phyloP scores from a whole-genome alignment of 2,329 filamentous ascomycete genomes.

The Claviceps fusiformis region DNA sequence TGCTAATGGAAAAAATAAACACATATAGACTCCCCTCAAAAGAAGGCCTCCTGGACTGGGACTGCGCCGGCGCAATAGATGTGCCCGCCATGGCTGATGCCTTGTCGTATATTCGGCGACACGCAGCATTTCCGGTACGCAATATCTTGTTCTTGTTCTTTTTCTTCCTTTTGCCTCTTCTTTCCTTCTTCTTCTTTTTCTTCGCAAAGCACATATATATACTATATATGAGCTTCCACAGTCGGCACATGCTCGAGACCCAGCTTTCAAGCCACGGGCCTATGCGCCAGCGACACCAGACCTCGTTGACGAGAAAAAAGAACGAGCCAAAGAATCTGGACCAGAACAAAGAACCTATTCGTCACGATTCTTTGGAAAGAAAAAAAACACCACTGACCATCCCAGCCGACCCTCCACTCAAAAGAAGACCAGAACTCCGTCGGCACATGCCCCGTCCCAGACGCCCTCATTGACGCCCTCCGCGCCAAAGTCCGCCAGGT shows the following conservation, averaged over 20 bases:
- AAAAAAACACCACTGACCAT: neutral
- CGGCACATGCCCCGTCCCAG: slow-evolving; percentile 38
- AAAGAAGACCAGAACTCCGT: slow-evolving; percentile 49
- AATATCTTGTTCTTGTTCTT: neutral
- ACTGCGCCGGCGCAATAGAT: slow-evolving; percentile 69
- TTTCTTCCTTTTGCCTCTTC: neutral
- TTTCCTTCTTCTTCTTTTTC: too few relatives aligned
- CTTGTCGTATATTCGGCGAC: slow-evolving; percentile 53
- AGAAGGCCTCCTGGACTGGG: slow-evolving; percentile 70
- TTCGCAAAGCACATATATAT: neutral
- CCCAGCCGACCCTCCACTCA: slow-evolving; percentile 18
- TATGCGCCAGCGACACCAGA: too few relatives aligned
- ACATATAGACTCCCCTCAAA: slow-evolving; percentile 37
- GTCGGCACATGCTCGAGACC: too few relatives aligned
- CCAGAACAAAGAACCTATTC: too few relatives aligned
- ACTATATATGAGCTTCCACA: too few relatives aligned
- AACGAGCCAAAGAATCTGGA: too few relatives aligned
- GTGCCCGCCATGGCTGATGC: slow-evolving; percentile 53
- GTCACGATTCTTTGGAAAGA: too few relatives aligned
- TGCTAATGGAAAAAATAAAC: neutral
- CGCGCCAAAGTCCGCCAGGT: slow-evolving; percentile 34
- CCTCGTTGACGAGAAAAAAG: neutral
- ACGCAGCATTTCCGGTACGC: slow-evolving; percentile 50
- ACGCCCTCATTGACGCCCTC: slow-evolving; percentile 30
- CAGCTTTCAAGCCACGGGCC: too few relatives aligned